A percentile compares a stretch with the other conserved stretches of the same genome.
These are phyloP conservation scores for Phytophthora sansomeana DNA, from an alignment of 352 stramenopile genomes.

Conservation along the genomic window DNA sequence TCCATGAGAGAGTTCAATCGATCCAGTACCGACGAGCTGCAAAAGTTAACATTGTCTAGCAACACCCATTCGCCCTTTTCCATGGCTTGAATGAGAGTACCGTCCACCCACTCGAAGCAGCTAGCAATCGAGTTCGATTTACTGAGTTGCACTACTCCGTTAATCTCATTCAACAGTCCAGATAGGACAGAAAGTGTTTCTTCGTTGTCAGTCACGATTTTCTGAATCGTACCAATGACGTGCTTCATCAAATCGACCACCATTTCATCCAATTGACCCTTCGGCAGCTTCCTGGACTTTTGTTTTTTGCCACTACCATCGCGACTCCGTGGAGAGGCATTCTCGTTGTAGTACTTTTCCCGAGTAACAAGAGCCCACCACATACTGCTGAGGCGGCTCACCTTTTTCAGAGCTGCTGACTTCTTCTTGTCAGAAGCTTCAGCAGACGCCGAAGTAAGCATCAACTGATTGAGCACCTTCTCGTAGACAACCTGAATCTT, in stretches of 20 bases:
- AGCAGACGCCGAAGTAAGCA: slow-evolving; percentile 36
- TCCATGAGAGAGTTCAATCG: slow-evolving; percentile 99
- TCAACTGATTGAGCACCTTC: slow-evolving; percentile 46
- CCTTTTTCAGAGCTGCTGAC: slow-evolving; percentile 39
- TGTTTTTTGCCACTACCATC: slow-evolving; percentile 20
- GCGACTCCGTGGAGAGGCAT: slow-evolving; percentile 6
- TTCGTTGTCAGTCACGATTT: slow-evolving; percentile 13
- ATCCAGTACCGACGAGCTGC: slow-evolving; percentile 99
- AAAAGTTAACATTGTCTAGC: slow-evolving; percentile 99
- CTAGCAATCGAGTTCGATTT: slow-evolving; percentile 71
- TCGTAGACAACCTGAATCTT: slow-evolving; percentile 58
- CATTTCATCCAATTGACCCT: slow-evolving; percentile 70
- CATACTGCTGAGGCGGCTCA: slow-evolving; percentile 47
- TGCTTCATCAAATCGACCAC: slow-evolving; percentile 65
- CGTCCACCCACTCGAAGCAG: slow-evolving; percentile 99
- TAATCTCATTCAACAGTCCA: slow-evolving; percentile 38
- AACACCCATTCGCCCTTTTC: slow-evolving; percentile 98
- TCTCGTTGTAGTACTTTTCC: slow-evolving; percentile 51
- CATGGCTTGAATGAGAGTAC: slow-evolving; percentile 97
- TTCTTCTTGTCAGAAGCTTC: slow-evolving; percentile 41
- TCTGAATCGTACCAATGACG: slow-evolving; percentile 48
- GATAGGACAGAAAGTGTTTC: slow-evolving; percentile 20
- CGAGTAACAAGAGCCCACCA: slow-evolving; percentile 61
- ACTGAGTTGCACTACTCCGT: slow-evolving; percentile 60
- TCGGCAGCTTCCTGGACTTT: slow-evolving; percentile 59